A percentile compares a stretch with the other conserved stretches of the same genome.
These are phyloP conservation scores for Pseudomassariella vexata DNA, from an alignment of 2,329 filamentous ascomycete genomes.

Conservation along the genomic window DNA sequence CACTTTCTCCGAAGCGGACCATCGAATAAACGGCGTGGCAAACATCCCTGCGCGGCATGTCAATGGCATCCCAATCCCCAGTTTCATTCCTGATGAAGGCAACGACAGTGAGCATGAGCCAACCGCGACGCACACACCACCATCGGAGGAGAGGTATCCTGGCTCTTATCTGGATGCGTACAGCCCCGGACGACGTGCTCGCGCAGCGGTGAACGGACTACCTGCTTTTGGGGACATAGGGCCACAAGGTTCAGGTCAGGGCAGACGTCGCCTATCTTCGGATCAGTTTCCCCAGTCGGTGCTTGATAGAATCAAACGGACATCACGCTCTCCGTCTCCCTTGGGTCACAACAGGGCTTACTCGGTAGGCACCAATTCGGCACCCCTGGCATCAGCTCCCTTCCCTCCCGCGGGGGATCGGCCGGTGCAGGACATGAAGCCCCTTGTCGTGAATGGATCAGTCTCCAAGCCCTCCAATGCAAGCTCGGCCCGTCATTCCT, in stretches of 20 bases:
- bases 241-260: slow-evolving; percentile 27
- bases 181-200: slow-evolving; percentile 18
- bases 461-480: slow-evolving; percentile 22
- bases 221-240: slow-evolving; percentile 42
- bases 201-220: slow-evolving; percentile 30
- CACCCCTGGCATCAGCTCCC: slow-evolving; percentile 32
- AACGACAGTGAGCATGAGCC: slow-evolving; percentile 39
- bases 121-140: slow-evolving; percentile 37
- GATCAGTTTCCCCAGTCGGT: slow-evolving; percentile 49
- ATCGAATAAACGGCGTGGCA: slow-evolving; percentile 29
- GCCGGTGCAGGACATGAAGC: slow-evolving; percentile 23
- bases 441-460: slow-evolving; percentile 37
- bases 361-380: slow-evolving; percentile 33
- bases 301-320: slow-evolving; percentile 46
- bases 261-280: slow-evolving; percentile 42
- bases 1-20: slow-evolving; percentile 22
- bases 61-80: slow-evolving; percentile 48
- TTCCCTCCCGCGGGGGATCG: slow-evolving; percentile 30
- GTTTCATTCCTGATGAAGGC: slow-evolving; percentile 49
- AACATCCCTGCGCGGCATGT: slow-evolving; percentile 31
- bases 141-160: slow-evolving; percentile 40
- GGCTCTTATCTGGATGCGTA: slow-evolving; percentile 30
- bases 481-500: slow-evolving; percentile 19
- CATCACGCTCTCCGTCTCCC: slow-evolving; percentile 52
- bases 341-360: slow-evolving; percentile 42